Conservation (phyloP, 306 rosid genomes). For the Begonia masoniana region DNA sequence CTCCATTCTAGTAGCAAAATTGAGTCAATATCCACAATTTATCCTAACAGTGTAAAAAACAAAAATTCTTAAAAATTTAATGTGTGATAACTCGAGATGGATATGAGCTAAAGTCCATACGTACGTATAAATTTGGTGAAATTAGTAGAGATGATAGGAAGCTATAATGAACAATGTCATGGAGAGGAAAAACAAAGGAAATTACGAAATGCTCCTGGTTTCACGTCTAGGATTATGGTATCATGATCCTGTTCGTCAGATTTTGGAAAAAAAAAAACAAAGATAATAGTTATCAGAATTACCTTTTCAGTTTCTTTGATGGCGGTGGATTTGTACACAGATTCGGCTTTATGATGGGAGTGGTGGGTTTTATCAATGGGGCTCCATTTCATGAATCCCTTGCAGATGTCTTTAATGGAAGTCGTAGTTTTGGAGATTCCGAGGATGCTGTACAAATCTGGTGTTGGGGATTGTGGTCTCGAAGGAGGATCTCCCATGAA, state of each 20-base stretch:
- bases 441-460: slow-evolving; percentile 37
- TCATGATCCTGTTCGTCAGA: not conserved
- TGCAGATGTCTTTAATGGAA: slow-evolving; percentile 47
- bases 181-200: not conserved
- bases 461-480: slow-evolving; percentile 23
- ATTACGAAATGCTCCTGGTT: not conserved
- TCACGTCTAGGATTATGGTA: not conserved
- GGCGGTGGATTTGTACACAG: slow-evolving; percentile 4
- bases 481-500: slow-evolving; percentile 38
- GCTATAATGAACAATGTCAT: not conserved
- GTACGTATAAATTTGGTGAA: no score
- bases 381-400: slow-evolving; percentile 29
- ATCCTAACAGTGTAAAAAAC: not conserved
- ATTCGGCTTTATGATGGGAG: slow-evolving; percentile 5
- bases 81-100: not conserved
- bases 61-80: not conserved
- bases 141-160: no score
- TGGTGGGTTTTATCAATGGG: slow-evolving; percentile 18
- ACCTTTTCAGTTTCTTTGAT: slow-evolving; percentile 16
- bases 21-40: no score
- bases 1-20: no score
- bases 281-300: not conserved
- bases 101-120: no score
- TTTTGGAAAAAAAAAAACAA: no score
- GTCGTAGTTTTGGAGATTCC: slow-evolving; percentile 26